Evolutionary conservation across 2,329 filamentous ascomycete genomes (phyloP), one percentile per base, ranked within the genome.

Genomic region (Calonectria multiphialidica): DNA sequence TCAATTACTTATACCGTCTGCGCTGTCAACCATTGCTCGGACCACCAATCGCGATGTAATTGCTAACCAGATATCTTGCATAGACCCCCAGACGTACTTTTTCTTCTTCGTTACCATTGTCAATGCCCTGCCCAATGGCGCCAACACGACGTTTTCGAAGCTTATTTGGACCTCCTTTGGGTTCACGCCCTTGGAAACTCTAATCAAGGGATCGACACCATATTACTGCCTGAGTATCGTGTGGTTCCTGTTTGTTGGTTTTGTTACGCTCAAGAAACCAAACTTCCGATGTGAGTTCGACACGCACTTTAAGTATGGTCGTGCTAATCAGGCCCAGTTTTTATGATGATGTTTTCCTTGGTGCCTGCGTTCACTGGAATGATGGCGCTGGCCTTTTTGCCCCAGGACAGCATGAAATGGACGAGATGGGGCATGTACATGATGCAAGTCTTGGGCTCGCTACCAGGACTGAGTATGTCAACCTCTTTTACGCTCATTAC

Each of bases 71-170:
- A 73, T 23, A 72, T 74, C 57, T 71, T 7, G 50, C 18, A 45
- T 10, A 73, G 79, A 82, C 37, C 80, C 80, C 2, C 81, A 82
- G 63, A 81, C 78, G 0, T 81, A 82, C 57, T 83, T 83, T 72
- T 81, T 82, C 72, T 83, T 83, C 73, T 80, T 83, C 68, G 76
- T 81, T 7, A 80, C 80, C 6, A 81, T 83, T 55, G 72, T 83
- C 28, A 82, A 82, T 66, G 75, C 80, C 0, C 66, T 83, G 3
- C 82, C 82, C 2, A 81, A 83, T 42, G 80, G 82, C 16, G 82
- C 78, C n/a, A 81, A 76, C 53, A 81, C 81, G 6, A 79, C 80
- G 3, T 83, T 83, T 62, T 75, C 75, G 0, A 81, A 82, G 21
- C 68, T 83, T 4, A 79, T 83, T 42, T 83, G 76, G 70, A 70